Percentiles rank a stretch among this genome's conserved stretches.
Evolutionary conservation across 2,329 filamentous ascomycete species (phyloP).

Genomic region (Pseudonectria buxi): DNA sequence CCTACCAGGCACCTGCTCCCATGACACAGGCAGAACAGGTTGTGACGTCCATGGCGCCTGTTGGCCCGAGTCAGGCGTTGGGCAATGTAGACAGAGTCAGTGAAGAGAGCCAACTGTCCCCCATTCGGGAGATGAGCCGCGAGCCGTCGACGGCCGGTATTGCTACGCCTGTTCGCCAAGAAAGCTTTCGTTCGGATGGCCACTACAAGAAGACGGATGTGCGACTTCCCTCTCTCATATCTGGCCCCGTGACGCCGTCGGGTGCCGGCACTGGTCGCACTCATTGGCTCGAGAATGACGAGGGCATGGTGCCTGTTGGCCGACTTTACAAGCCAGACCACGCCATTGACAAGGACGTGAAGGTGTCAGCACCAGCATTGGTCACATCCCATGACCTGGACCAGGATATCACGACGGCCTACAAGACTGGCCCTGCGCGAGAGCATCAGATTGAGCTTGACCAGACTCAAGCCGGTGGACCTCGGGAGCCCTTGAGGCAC

Average conservation of each 20-base stretch:
- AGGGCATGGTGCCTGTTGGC: background rate
- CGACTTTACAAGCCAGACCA: slow-evolving; percentile 1
- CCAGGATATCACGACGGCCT: slow-evolving; percentile 5
- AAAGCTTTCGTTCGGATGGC: no score
- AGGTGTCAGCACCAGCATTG: slow-evolving; percentile 1
- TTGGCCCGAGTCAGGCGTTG: background rate
- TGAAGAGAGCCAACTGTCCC: slow-evolving; percentile 5
- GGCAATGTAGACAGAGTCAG: background rate
- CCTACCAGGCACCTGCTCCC: slow-evolving; percentile 14
- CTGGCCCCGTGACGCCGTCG: slow-evolving; percentile 4
- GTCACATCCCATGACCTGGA: slow-evolving; percentile 9
- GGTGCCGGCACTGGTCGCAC: slow-evolving; percentile 6
- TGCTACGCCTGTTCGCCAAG: background rate
- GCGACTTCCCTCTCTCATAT: slow-evolving; percentile 5
- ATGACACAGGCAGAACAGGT: slow-evolving; percentile 13
- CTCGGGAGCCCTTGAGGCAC: slow-evolving; percentile 1
- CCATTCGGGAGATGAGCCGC: slow-evolving; percentile 13
- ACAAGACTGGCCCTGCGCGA: background rate
- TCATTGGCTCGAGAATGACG: slow-evolving; percentile 10
- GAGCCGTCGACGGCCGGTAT: slow-evolving; percentile 4
- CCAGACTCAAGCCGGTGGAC: background rate
- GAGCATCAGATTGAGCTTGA: slow-evolving; percentile 9
- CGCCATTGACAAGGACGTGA: background rate
- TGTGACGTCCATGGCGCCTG: no score
- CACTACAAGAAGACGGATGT: no score